Evolutionary conservation across 2,329 filamentous ascomycete genomes (phyloP).

Genomic region (Salinomyces thailandicus): DNA sequence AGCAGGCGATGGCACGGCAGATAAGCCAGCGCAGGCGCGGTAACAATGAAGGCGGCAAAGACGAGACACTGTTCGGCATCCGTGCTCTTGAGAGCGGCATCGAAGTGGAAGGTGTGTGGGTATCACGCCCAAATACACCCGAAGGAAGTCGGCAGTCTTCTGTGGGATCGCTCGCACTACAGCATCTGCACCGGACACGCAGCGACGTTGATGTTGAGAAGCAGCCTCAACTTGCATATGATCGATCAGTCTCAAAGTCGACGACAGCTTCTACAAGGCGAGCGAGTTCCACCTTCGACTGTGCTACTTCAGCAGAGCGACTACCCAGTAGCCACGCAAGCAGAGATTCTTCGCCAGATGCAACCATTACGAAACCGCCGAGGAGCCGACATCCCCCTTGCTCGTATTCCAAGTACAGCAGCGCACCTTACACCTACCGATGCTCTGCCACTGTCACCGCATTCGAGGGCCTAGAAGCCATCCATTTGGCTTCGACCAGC

Average conservation of each 20-base stretch:
- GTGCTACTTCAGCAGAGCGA: slow-evolving; percentile 29
- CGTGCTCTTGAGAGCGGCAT: slow-evolving; percentile 75
- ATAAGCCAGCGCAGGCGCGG: slow-evolving; percentile 19
- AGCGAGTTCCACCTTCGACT: slow-evolving; percentile 29
- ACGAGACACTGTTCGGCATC: slow-evolving; percentile 74
- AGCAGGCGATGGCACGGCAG: slow-evolving; percentile 24
- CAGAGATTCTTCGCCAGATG: slow-evolving; percentile 10
- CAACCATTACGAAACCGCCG: slow-evolving; percentile 10
- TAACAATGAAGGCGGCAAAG: slow-evolving; percentile 34
- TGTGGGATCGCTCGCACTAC: slow-evolving; percentile 10
- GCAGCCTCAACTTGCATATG: slow-evolving; percentile 5
- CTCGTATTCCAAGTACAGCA: slow-evolving; percentile 28
- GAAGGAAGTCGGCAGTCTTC: slow-evolving; percentile 20
- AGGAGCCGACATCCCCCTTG: slow-evolving; percentile 25
- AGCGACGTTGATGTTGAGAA: slow-evolving; percentile 5
- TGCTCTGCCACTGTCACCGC: slow-evolving; percentile 26
- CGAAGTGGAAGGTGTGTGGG: slow-evolving; percentile 69
- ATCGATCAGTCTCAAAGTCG: slow-evolving; percentile 8
- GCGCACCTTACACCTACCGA: slow-evolving; percentile 24
- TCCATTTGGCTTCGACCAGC: slow-evolving; percentile 18
- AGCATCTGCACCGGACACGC: slow-evolving; percentile 8
- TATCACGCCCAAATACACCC: slow-evolving; percentile 36
- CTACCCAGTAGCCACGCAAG: slow-evolving; percentile 13
- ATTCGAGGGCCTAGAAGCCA: slow-evolving; percentile 20
- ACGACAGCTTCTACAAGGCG: slow-evolving; percentile 17